Evolutionary conservation across 805 yeast genomes (phyloP).

Genomic region (Ogataea ramenticola): DNA sequence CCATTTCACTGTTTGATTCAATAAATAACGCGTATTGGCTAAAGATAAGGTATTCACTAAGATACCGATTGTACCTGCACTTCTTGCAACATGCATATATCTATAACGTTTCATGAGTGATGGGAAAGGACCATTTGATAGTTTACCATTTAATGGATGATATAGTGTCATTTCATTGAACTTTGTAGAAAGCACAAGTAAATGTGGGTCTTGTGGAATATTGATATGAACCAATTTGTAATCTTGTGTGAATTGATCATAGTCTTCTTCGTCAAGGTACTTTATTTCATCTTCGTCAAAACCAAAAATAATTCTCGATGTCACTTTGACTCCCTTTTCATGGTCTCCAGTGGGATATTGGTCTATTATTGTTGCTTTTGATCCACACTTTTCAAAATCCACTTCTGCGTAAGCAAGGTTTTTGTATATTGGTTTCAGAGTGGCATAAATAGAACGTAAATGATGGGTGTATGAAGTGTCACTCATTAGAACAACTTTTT

Average conservation of each 20-base stretch:
- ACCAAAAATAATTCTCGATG: conserved; percentile 27
- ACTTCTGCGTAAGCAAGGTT: conserved; percentile 33
- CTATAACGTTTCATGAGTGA: conserved; percentile 78
- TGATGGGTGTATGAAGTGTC: conserved; percentile 59
- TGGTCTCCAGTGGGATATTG: not conserved
- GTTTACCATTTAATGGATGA: conserved; percentile 31
- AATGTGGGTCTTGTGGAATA: conserved; percentile 69
- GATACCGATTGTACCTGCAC: conserved; percentile 89
- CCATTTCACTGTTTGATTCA: conserved; percentile 52
- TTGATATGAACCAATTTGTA: conserved; percentile 65
- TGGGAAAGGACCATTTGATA: conserved; percentile 59
- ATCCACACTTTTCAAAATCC: conserved; percentile 19
- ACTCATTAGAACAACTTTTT: conserved; percentile 59
- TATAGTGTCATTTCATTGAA: conserved; percentile 48
- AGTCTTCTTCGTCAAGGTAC: conserved; percentile 20
- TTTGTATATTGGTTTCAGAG: conserved; percentile 25
- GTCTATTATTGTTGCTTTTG: conserved; percentile 19
- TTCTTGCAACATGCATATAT: conserved; percentile 80
- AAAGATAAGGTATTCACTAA: conserved; percentile 85
- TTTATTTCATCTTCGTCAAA: conserved; percentile 13
- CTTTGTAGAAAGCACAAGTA: conserved; percentile 66
- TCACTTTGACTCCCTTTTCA: conserved; percentile 12
- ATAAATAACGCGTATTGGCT: conserved; percentile 59
- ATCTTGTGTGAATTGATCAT: conserved; percentile 28
- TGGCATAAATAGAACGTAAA: conserved; percentile 31